Percentiles rank a stretch among this genome's conserved stretches.
These are phyloP conservation scores for Lentinula novae-zelandiae DNA, from an alignment of 1,284 basidiomycete genomes.

Conservation along the genomic window DNA sequence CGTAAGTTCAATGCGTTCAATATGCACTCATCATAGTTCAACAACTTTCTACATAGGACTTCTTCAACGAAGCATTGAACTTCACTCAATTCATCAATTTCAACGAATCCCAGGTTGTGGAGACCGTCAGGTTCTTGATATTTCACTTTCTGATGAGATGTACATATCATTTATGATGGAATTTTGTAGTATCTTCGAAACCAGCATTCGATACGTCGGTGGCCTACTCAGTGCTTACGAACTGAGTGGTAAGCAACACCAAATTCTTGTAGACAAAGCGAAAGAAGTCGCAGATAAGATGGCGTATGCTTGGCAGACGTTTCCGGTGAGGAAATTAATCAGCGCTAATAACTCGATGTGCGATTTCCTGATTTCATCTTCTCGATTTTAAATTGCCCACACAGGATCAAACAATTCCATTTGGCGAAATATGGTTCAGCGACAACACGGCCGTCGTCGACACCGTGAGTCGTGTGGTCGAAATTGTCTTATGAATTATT, in stretches of 20 bases:
- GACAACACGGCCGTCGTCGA: slow-evolving; percentile 36
- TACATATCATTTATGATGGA: background rate
- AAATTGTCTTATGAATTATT: background rate
- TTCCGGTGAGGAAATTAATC: slow-evolving; percentile 12
- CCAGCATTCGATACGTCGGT: slow-evolving; percentile 65
- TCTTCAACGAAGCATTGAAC: slow-evolving; percentile 42
- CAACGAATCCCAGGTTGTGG: slow-evolving; percentile 34
- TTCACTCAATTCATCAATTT: slow-evolving; percentile 43
- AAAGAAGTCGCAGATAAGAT: slow-evolving; percentile 59
- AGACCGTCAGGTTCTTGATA: slow-evolving; percentile 34
- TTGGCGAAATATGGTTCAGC: slow-evolving; percentile 47
- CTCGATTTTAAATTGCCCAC: background rate
- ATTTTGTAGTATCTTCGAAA: slow-evolving; percentile 60
- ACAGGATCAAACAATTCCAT: slow-evolving; percentile 50
- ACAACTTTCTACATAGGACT: slow-evolving; percentile 26
- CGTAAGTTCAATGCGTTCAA: slow-evolving; percentile 22
- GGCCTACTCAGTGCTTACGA: slow-evolving; percentile 67
- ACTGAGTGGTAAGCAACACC: slow-evolving; percentile 51
- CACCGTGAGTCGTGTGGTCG: slow-evolving; percentile 28
- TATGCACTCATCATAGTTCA: background rate
- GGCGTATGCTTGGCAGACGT: slow-evolving; percentile 39
- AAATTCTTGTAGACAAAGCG: slow-evolving; percentile 47
- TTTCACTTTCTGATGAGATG: background rate
- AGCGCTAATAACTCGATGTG: background rate
- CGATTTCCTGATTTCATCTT: background rate